A percentile compares a stretch with the other conserved stretches of the same genome.
Conservation (phyloP, 176 grass and related monocot genomes). For the Eleusine indica region DNA sequence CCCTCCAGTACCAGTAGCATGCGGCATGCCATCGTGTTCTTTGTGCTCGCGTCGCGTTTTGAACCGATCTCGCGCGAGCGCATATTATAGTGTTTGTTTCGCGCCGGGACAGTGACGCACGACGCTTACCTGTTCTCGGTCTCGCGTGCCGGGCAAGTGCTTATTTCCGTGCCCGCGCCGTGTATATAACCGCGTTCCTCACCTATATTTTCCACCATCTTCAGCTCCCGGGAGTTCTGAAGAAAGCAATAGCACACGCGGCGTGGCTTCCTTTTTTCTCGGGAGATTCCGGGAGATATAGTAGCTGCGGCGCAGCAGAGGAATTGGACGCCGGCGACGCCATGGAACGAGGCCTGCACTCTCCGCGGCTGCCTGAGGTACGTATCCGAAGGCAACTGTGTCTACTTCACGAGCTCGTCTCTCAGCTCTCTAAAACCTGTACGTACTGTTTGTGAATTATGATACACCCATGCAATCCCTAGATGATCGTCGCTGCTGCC, state of each 20-base stretch:
- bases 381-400: not conserved
- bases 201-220: not conserved
- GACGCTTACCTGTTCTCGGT: not conserved
- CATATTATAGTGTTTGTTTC: not conserved
- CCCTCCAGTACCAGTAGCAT: no score
- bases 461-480: no score
- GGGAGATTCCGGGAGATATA: no score
- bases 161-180: not conserved
- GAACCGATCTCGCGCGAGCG: not conserved
- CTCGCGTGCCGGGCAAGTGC: not conserved
- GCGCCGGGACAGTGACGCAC: not conserved
- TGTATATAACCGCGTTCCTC: slow-evolving; percentile 24
- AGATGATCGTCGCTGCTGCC: not conserved
- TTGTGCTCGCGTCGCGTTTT: not conserved
- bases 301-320: no score
- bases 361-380: slow-evolving; percentile 37
- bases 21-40: not conserved
- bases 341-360: slow-evolving; percentile 51
- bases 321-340: slow-evolving; percentile 45
- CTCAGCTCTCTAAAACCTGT: not conserved
- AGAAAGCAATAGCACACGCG: not conserved
- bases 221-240: not conserved
- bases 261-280: not conserved
- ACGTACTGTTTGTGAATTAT: no score
- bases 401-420: not conserved